Conservation (phyloP, 768 basidiomycete species). For the Tremella mesenterica region DNA sequence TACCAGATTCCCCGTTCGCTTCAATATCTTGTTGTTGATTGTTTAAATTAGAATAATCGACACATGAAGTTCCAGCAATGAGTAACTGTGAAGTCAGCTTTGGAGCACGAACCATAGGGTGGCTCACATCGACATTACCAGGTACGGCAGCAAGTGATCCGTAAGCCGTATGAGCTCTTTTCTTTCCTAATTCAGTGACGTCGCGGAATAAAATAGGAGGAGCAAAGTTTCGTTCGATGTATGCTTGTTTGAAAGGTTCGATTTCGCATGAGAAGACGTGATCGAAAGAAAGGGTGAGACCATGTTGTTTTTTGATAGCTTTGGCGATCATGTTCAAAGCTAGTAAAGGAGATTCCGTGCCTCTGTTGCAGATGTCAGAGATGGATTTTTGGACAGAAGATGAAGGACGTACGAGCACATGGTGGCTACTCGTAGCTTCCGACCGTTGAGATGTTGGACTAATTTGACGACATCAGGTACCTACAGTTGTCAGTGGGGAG, state of each 20-base stretch:
- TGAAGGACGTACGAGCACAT: conserved; percentile 54
- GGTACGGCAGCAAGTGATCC: conserved; percentile 77
- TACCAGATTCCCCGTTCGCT: conserved; percentile 81
- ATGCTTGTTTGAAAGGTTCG: conserved; percentile 93
- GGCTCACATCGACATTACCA: conserved; percentile 75
- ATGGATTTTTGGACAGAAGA: background rate
- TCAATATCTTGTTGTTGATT: conserved; percentile 83
- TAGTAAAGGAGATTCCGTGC: conserved; percentile 87
- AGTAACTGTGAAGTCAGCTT: conserved; percentile 20
- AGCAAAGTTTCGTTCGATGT: conserved; percentile 91
- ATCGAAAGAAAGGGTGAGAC: conserved; percentile 60
- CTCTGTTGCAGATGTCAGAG: conserved; percentile 50
- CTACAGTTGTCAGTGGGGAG: too few species aligned
- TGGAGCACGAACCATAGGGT: background rate
- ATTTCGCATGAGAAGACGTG: conserved; percentile 97
- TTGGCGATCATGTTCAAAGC: conserved; percentile 77
- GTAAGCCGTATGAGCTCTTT: conserved; percentile 75
- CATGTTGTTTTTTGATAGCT: conserved; percentile 61
- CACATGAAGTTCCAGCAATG: conserved; percentile 90
- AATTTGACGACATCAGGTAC: conserved; percentile 35
- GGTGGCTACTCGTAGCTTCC: conserved; percentile 84
- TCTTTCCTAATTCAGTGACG: conserved; percentile 66
- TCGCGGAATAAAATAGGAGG: conserved; percentile 88
- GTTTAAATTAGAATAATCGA: conserved; percentile 94
- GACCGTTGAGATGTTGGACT: conserved; percentile 50